phyloP scores from a whole-genome alignment of 2,329 filamentous ascomycete genomes.

The Fusarium torreyae region DNA sequence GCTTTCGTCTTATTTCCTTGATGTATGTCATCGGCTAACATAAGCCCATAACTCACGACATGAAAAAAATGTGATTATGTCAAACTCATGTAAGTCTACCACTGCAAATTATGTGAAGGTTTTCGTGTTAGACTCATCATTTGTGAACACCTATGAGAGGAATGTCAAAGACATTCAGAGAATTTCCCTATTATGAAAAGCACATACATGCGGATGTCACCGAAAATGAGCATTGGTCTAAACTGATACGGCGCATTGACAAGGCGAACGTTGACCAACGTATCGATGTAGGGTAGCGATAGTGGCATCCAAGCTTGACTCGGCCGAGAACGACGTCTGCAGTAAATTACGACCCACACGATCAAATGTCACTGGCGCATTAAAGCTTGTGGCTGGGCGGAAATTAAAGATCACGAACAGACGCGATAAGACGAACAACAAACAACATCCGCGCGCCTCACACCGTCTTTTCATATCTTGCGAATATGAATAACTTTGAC shows the following conservation, averaged over 20 bases:
- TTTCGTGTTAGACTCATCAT: background rate
- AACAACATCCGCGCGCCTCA: conserved; percentile 21
- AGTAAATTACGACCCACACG: conserved; percentile 33
- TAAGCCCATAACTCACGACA: background rate
- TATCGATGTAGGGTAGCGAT: conserved; percentile 32
- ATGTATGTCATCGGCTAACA: background rate
- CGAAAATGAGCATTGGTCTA: background rate
- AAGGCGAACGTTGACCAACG: background rate
- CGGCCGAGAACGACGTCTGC: conserved; percentile 27
- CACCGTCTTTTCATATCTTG: conserved; percentile 43
- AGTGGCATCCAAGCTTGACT: conserved; percentile 14
- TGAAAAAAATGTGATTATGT: background rate
- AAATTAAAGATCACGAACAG: conserved; percentile 32
- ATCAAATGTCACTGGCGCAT: conserved; percentile 21
- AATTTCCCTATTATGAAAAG: background rate
- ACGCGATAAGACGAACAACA: conserved; percentile 28
- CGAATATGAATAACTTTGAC: background rate
- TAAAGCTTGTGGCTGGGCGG: conserved; percentile 32
- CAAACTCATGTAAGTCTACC: background rate
- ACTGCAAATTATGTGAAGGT: background rate
- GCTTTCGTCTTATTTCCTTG: background rate
- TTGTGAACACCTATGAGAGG: background rate
- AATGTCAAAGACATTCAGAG: background rate
- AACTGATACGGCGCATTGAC: conserved; percentile 3
- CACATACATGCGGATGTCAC: background rate